Evolutionary conservation across 163 green algal species (phyloP).

Genomic region (Chlamydomonas reinhardtii): DNA sequence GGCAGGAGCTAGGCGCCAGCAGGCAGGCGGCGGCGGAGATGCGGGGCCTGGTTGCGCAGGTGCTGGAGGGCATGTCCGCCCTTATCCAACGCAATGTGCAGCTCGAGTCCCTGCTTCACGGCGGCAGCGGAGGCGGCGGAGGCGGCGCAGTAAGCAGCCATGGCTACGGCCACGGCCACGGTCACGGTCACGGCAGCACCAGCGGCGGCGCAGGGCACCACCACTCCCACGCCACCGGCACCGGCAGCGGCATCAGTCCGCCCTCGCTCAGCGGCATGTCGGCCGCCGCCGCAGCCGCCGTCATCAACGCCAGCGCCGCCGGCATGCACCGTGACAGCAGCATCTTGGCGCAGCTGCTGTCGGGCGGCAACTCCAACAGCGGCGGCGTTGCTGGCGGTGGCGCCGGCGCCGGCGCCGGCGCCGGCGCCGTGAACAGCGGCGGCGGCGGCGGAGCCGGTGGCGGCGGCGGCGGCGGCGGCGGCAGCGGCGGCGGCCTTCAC

Average conservation of each 20-base stretch:
- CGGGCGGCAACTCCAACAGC: neutral
- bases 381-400: neutral
- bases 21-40: constrained; percentile 23
- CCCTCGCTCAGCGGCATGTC: neutral
- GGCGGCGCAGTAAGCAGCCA: too few relatives aligned
- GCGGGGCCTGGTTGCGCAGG: constrained; percentile 14
- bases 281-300: too few relatives aligned
- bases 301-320: neutral
- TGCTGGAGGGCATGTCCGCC: constrained; percentile 17
- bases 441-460: too few relatives aligned
- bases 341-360: too few relatives aligned
- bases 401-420: too few relatives aligned
- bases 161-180: neutral
- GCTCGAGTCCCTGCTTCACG: constrained; percentile 16
- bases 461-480: too few relatives aligned
- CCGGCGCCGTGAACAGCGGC: too few relatives aligned
- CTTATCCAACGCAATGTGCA: constrained; percentile 22
- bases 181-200: neutral
- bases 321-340: too few relatives aligned
- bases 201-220: neutral
- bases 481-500: neutral
- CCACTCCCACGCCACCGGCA: neutral
- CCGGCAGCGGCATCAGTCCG: too few relatives aligned
- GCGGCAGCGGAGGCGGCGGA: neutral
- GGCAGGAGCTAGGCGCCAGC: constrained; percentile 3